Base-by-base conservation (phyloP, 164 flowering plant genomes). In the Santalum album region DNA sequence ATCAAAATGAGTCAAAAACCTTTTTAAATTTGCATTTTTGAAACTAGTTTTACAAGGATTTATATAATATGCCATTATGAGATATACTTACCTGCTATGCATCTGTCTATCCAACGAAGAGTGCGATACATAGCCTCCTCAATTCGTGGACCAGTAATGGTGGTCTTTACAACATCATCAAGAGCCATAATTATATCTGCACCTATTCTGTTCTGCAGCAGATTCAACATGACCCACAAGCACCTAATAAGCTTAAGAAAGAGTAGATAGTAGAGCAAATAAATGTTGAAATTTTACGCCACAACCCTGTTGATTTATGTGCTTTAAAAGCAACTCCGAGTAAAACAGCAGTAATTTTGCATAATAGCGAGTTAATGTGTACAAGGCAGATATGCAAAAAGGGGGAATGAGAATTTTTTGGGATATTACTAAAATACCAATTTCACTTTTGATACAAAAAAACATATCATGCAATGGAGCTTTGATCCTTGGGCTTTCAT, bases 171-270 rank as follows among this genome's bases (percentile, higher is more conserved):
- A 32, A 89, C 97, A 75, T 94, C 99, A 77, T 94, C 99, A 62
- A 94, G 95, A 51, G 97, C 99, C 99, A 90, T 94, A 46, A 94
- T 94, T 51, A 90, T 90, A 73, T 94, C 99, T 59, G 97, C 97
- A 63, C 99, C 99, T 63, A 94, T 89, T 73, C 77, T 81, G 63
- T 92, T 92, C 96, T 92, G 95, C 57, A 76, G 23, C 46, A 42
- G 19, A 58, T 29, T 29, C 9, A 29, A 9, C 34, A 29, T 48
- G 26, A 53, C 32, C 32, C 21, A 34, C 55, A 51, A 25, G 49
- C 19, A 45, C 9, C 12, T 32, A 14, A 40, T 47, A 18, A 9
- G 25, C 23, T 16, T n/a, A 52, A 44, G 23, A n/a, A 1, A 12
- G 32, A 22, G 42, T 1, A n/a, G 25, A 32, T 12, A 20, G 20